phyloP scores from a whole-genome alignment of 768 basidiomycete genomes.

The Lactarius akahatsu region DNA sequence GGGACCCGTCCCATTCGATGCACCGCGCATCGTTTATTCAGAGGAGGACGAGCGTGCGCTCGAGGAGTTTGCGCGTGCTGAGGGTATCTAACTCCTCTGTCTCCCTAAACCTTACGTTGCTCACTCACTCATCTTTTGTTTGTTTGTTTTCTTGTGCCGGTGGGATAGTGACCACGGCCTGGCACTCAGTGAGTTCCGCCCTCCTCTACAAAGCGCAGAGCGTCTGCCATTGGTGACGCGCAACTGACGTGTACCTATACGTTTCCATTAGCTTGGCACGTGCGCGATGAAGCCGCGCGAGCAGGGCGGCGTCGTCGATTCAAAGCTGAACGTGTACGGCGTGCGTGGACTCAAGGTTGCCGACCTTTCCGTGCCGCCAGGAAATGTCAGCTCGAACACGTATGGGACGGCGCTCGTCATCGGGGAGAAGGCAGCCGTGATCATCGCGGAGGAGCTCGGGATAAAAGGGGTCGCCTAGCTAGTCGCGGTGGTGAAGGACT shows the following conservation, averaged over 20 bases:
- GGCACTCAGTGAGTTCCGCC: constrained; percentile 36
- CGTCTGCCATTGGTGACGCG: too few relatives aligned
- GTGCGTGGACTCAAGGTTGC: too few relatives aligned
- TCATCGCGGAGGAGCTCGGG: constrained; percentile 46
- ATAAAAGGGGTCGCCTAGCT: constrained; percentile 40
- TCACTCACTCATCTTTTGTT: neutral
- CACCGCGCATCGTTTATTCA: constrained; percentile 36
- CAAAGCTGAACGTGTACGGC: too few relatives aligned
- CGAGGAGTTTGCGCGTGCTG: constrained; percentile 31
- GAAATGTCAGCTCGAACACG: too few relatives aligned
- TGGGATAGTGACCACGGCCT: constrained; percentile 34
- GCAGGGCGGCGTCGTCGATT: constrained; percentile 53
- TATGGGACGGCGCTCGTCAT: too few relatives aligned
- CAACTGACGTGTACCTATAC: too few relatives aligned
- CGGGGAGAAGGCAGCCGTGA: too few relatives aligned
- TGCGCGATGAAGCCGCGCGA: constrained; percentile 66
- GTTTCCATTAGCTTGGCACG: constrained; percentile 50
- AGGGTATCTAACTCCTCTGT: neutral
- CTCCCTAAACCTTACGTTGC: neutral
- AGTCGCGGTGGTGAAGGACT: neutral
- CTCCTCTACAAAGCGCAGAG: too few relatives aligned
- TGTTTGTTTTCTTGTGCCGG: neutral
- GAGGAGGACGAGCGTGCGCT: constrained; percentile 38
- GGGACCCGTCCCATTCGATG: constrained; percentile 31
- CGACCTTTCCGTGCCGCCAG: too few relatives aligned